Conservation (phyloP, 257 asterid genomes). For the Anisodus tanguticus region DNA sequence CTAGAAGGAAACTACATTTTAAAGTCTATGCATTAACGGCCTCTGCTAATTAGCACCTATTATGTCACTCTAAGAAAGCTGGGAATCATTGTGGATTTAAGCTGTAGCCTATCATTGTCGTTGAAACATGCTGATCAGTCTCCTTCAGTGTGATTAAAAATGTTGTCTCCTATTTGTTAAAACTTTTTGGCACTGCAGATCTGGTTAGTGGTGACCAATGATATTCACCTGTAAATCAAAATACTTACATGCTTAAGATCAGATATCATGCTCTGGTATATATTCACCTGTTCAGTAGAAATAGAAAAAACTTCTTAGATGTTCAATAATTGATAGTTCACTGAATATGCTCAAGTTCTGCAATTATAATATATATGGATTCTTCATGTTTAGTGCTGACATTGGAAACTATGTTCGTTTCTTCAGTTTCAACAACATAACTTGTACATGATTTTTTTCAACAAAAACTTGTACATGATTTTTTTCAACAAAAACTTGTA, state of each 20-base stretch:
- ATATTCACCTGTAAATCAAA: neutral
- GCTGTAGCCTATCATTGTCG: neutral
- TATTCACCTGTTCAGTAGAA: neutral
- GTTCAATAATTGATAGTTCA: neutral
- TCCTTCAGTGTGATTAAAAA: neutral
- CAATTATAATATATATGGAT: neutral
- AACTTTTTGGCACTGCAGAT: neutral
- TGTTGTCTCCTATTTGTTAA: neutral
- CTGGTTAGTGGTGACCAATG: constrained; percentile 3
- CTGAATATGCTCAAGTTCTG: neutral
- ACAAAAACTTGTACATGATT: neutral
- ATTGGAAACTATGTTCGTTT: neutral
- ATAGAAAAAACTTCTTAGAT: neutral
- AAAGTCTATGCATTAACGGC: neutral
- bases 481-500: neutral
- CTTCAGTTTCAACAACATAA: neutral
- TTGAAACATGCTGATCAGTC: neutral
- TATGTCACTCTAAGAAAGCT: neutral
- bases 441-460: neutral
- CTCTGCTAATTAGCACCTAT: neutral
- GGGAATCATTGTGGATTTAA: neutral
- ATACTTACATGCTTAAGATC: neutral
- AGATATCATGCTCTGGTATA: neutral
- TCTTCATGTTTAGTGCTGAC: neutral
- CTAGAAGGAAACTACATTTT: neutral